Conservation (phyloP, 371 early-diverging fungal genomes). For the Encephalitozoon romaleae region DNA sequence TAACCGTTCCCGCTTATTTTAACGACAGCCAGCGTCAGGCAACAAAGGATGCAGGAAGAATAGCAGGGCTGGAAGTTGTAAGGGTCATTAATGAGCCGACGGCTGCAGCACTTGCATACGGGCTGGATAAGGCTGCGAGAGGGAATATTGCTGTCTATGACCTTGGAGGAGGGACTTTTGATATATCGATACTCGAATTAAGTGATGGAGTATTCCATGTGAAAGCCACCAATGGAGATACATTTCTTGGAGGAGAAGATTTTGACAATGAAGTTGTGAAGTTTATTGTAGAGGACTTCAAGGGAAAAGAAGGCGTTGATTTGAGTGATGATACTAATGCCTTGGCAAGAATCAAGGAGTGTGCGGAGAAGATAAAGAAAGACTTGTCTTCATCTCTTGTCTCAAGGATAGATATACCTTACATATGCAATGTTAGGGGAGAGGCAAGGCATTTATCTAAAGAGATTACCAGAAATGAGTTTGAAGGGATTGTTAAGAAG, state of each 20-base stretch:
- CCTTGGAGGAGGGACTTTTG: slow-evolving; percentile 98
- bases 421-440: slow-evolving; percentile 76
- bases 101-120: slow-evolving; percentile 94
- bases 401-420: slow-evolving; percentile 76
- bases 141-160: slow-evolving; percentile 95
- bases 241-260: slow-evolving; percentile 94
- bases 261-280: slow-evolving; percentile 79
- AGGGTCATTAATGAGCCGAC: slow-evolving; percentile 98
- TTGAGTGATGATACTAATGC: slow-evolving; percentile 18
- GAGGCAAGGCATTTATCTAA: slow-evolving; percentile 88
- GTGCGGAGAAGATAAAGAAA: slow-evolving; percentile 93
- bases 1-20: slow-evolving; percentile 88
- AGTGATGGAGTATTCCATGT: slow-evolving; percentile 91
- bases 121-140: slow-evolving; percentile 81
- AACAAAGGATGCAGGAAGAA: slow-evolving; percentile 89
- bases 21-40: slow-evolving; percentile 92
- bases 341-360: slow-evolving; percentile 78
- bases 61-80: slow-evolving; percentile 85
- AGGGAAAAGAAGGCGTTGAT: slow-evolving; percentile 67
- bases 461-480: slow-evolving; percentile 76
- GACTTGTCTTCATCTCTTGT: slow-evolving; percentile 71
- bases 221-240: slow-evolving; percentile 69
- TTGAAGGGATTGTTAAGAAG: slow-evolving; percentile 71
- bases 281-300: slow-evolving; percentile 68
- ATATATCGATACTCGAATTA: slow-evolving; percentile 91